Evolutionary conservation across 2,329 filamentous ascomycete genomes (phyloP).

Genomic region (Talaromyces sp.): DNA sequence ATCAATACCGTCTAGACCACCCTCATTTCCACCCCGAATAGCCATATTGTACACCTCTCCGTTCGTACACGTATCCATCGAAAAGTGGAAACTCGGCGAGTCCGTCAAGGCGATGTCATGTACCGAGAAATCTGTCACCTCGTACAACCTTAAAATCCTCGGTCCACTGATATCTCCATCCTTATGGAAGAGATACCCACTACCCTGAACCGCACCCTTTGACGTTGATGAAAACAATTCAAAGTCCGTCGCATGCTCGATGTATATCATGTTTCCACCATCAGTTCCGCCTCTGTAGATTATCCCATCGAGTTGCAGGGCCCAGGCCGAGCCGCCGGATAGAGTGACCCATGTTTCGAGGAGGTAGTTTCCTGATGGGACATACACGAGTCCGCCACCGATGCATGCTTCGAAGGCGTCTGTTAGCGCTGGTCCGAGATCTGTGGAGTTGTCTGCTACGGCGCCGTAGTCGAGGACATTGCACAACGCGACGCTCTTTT

Average conservation of each 20-base stretch:
- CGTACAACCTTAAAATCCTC: not conserved
- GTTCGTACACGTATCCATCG: not conserved
- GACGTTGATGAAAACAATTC: not conserved
- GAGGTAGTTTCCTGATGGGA: not conserved
- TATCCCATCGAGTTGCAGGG: not conserved
- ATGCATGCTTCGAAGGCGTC: not conserved
- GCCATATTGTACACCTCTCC: not conserved
- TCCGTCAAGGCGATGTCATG: not conserved
- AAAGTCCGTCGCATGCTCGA: not conserved
- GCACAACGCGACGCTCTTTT: slow-evolving; percentile 43
- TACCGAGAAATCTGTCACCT: not conserved
- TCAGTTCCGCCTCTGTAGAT: not conserved
- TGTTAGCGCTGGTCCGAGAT: not conserved
- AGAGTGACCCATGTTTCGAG: not conserved
- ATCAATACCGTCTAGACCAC: not conserved
- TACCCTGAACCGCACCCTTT: not conserved
- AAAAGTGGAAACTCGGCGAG: not conserved
- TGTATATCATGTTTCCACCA: not conserved
- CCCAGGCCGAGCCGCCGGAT: not conserved
- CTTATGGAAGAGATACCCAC: not conserved
- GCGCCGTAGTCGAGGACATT: not conserved
- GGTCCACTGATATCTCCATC: not conserved
- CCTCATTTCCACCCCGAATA: not conserved
- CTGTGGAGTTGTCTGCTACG: not conserved
- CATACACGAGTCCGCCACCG: not conserved